Base-by-base conservation (phyloP, 1,139 yeast genomes). In the Blastobotrys ciferrii region DNA sequence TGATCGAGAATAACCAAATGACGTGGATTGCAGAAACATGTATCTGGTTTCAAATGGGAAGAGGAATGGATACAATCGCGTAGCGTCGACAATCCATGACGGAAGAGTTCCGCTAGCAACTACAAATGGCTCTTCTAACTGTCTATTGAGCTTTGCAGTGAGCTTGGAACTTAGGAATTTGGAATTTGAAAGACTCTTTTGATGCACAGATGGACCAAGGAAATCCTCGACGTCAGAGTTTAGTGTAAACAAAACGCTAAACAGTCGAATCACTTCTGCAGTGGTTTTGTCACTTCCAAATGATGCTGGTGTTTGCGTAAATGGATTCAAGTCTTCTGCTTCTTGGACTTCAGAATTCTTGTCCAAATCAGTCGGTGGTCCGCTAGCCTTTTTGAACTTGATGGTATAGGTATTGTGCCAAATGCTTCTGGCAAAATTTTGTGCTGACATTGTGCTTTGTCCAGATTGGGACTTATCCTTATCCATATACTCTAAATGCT, bases 61-160 rank as follows among this genome's bases (percentile, higher is more conserved):
- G 46, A 92, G 66, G 59, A 91, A 92, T 9, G 96, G 88, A 60
- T 77, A 89, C 20, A 80, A 75, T 47, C 84, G 75, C 0, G 95
- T 83, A 12, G 88, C 70, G 53, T 80, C 78, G 32, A 86, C 77
- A 31, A 86, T 77, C 98, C 98, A 92, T 6, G 79, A 78, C 0
- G 98, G 98, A 45, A 92, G 66, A 2, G 87, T 78, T 0, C 94
- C 95, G 65, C 95, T 84, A 0, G 95, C 94, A 43, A 91, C 92
- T 31, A 91, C 78, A 51, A 91, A 70, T 0, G 96, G 95, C 56
- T 92, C 98, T 59, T 91, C 97, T 37, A 92, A 67, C 65, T 91
- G 98, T 45, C 95, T 72, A 54, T 87, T 85, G 50, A 92, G 71
- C 64, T 91, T 92, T 0, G 95, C 95, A 2, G 96, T 83, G 30